phyloP scores from a whole-genome alignment of 2,329 filamentous ascomycete species.

The Neofusicoccum sp. region DNA sequence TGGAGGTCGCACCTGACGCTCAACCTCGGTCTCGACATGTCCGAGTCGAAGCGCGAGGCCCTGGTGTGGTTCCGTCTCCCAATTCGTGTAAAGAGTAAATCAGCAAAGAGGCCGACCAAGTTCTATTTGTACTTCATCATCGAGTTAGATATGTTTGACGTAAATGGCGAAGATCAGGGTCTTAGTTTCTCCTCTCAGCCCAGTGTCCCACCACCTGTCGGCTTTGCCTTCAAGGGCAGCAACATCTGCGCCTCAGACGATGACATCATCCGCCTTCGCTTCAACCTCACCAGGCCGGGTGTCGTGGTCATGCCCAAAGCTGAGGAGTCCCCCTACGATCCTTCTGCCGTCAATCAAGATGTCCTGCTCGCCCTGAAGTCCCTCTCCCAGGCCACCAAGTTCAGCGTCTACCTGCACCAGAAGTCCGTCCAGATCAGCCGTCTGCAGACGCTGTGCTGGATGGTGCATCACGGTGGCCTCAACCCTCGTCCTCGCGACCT shows the following conservation, averaged over 20 bases:
- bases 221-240: constrained; percentile 6
- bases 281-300: background rate
- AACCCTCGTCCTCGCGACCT: background rate
- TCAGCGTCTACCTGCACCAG: constrained; percentile 3
- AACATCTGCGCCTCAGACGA: constrained; percentile 8
- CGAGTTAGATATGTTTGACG: constrained; percentile 1
- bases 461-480: background rate
- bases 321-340: background rate
- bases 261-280: constrained; percentile 1
- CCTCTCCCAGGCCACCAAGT: background rate
- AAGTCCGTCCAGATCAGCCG: background rate
- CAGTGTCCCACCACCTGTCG: background rate
- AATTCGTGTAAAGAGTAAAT: constrained; percentile 1
- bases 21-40: background rate
- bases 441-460: background rate
- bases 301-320: constrained; percentile 11
- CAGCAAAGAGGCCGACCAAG: constrained; percentile 1
- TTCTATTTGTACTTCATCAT: constrained; percentile 10
- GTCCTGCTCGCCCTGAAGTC: constrained; percentile 8
- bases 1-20: constrained; percentile 4
- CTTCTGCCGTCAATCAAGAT: background rate
- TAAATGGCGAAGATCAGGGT: background rate
- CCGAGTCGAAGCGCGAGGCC: background rate
- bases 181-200: background rate
- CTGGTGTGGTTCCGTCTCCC: constrained; percentile 11